Evolutionary conservation across 192 early-diverging fungal species (phyloP), one percentile per base, ranked within the genome.

Genomic region (Rhizoclosmatium globosum): DNA sequence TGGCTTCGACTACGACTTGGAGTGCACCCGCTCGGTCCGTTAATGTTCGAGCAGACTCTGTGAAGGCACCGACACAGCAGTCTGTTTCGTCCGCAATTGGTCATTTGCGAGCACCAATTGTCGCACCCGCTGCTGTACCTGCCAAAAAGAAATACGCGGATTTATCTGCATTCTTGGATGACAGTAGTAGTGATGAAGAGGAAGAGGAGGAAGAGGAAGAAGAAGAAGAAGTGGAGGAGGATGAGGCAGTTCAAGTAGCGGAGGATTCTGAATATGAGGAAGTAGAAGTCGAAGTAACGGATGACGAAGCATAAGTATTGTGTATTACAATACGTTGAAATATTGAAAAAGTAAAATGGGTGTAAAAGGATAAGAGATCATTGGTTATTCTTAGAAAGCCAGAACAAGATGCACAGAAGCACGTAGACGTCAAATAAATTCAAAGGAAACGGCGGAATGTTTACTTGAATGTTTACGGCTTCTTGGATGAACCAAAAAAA

Each of bases 241-340:
- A 80, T 2, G 84, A 81, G 1, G 87, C 89, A 2, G 90, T 90
- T 57, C 68, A 82, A 41, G 74, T 53, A 0, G 83, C 76, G 44
- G 85, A 86, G 3, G 87, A 85, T 2, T 79, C 82, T 23, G 82
- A 78, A 47, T 67, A 73, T 2, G 76, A 73, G 31, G 80, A 85
- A 1, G 84, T 82, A 19, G 81, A 82, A 47, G 77, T 78, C 19
- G 79, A 77, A 45, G 77, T 76, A 56, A 67, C 57, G 71, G n/a
- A 84, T 68, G 72, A 76, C 2, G 73, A 64, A 43, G 73, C 3
- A 19, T 11, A 64, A 13, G 64, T n/a, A 21, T 64, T 21, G 17
- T 21, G 17, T 38, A n/a, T 64, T 19, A 11, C 38, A 39, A 13
- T 19, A 13, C 9, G 31, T 23, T n/a, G 64, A 64, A 13, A 13